Conservation (phyloP, 192 early-diverging fungal genomes). For the Backusella mclennaniae region DNA sequence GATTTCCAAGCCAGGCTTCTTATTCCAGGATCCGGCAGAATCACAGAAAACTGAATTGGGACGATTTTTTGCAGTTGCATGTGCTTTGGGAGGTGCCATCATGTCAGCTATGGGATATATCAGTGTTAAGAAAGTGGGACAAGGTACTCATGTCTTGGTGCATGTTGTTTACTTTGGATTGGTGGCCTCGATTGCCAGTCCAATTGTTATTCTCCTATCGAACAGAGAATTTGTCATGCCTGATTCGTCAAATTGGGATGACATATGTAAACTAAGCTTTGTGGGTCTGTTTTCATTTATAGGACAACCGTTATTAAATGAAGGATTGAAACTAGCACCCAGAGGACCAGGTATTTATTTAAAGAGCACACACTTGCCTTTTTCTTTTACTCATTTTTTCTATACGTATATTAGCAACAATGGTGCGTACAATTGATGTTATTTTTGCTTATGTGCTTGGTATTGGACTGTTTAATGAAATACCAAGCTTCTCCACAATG, state of each 20-base stretch:
- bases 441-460: slow-evolving; percentile 79
- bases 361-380: background rate
- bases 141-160: slow-evolving; percentile 69
- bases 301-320: slow-evolving; percentile 71
- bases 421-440: slow-evolving; percentile 80
- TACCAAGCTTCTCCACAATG: slow-evolving; percentile 50
- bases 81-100: slow-evolving; percentile 57
- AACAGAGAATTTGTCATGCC: slow-evolving; percentile 36
- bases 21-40: slow-evolving; percentile 22
- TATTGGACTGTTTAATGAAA: slow-evolving; percentile 64
- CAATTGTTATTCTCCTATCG: slow-evolving; percentile 38
- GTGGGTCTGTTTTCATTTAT: slow-evolving; percentile 64
- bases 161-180: slow-evolving; percentile 79
- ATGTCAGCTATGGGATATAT: slow-evolving; percentile 65
- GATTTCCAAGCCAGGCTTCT: slow-evolving; percentile 53
- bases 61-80: slow-evolving; percentile 37
- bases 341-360: slow-evolving; percentile 54
- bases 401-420: slow-evolving; percentile 16
- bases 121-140: slow-evolving; percentile 68
- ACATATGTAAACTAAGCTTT: slow-evolving; percentile 16
- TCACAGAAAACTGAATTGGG: background rate
- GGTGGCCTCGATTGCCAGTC: slow-evolving; percentile 49
- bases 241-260: slow-evolving; percentile 42
- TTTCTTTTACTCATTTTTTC: background rate
- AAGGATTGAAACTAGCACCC: slow-evolving; percentile 69